Evolutionary conservation across 192 early-diverging fungal genomes (phyloP).

Genomic region (Coemansia sp.): DNA sequence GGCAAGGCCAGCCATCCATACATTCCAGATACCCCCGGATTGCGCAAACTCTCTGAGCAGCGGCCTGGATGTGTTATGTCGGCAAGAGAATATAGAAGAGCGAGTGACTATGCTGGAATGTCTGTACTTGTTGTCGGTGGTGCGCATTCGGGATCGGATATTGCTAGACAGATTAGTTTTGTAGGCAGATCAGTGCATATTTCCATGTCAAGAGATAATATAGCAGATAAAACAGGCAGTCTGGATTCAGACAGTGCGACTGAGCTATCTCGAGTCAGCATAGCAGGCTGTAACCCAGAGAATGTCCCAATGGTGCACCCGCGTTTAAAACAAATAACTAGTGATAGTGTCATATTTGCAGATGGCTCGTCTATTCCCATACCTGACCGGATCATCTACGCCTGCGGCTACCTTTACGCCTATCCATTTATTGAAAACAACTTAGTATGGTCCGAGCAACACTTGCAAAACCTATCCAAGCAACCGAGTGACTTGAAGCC

Average conservation of each 20-base stretch:
- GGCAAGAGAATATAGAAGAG: constrained; percentile 30
- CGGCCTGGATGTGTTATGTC: constrained; percentile 4
- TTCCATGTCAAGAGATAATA: constrained; percentile 17
- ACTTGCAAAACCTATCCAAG: no score
- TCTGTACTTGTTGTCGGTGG: constrained; percentile 55
- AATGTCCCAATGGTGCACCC: constrained; percentile 6
- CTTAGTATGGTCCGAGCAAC: no score
- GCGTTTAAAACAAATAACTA: neutral
- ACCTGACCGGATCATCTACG: constrained; percentile 56
- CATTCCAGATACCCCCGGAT: constrained; percentile 46
- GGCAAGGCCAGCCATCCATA: constrained; percentile 50
- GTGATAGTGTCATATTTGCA: constrained; percentile 19
- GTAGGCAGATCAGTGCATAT: constrained; percentile 39
- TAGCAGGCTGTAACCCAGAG: constrained; percentile 4
- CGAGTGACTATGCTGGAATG: constrained; percentile 13
- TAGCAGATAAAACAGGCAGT: no score
- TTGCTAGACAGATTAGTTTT: constrained; percentile 44
- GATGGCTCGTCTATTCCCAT: constrained; percentile 29
- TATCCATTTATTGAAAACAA: constrained; percentile 55
- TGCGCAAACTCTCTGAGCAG: constrained; percentile 5
- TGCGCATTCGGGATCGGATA: constrained; percentile 52
- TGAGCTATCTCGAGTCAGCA: neutral
- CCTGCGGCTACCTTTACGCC: constrained; percentile 61
- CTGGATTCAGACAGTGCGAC: no score
- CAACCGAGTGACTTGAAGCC: neutral